phyloP scores from a whole-genome alignment of 345 rosid genomes.

The Alliaria petiolata region DNA sequence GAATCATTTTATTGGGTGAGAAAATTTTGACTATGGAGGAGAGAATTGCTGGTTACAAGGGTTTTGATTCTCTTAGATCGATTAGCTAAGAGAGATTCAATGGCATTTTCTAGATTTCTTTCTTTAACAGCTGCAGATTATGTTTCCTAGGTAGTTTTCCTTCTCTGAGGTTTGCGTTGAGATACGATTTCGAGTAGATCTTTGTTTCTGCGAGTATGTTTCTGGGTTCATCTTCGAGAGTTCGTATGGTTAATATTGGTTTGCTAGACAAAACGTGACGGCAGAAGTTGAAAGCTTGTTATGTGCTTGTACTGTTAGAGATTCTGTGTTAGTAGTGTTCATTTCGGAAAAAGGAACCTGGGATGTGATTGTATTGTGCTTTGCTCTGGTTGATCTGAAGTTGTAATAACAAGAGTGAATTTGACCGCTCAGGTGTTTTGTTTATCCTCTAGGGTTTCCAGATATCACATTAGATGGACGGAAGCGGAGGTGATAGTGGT shows the following conservation, averaged over 20 bases:
- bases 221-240: neutral
- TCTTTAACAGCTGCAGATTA: neutral
- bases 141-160: neutral
- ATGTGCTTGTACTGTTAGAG: neutral
- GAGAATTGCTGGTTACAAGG: neutral
- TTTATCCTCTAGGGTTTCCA: constrained; percentile 27
- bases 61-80: constrained; percentile 1
- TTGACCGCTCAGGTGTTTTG: constrained; percentile 13
- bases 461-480: constrained; percentile 55
- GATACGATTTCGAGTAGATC: neutral
- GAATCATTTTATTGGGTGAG: neutral
- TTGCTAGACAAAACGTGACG: neutral
- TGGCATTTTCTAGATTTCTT: neutral
- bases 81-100: neutral
- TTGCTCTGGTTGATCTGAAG: neutral
- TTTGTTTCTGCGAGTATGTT: neutral
- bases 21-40: neutral
- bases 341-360: neutral
- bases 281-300: neutral
- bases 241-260: neutral
- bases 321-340: neutral
- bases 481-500: constrained; percentile 59
- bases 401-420: neutral
- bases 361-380: neutral
- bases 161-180: neutral